Percentiles rank a stretch among this genome's conserved stretches.
Evolutionary conservation across 768 basidiomycete genomes (phyloP).

Genomic region (Rossbeevera mucosa): DNA sequence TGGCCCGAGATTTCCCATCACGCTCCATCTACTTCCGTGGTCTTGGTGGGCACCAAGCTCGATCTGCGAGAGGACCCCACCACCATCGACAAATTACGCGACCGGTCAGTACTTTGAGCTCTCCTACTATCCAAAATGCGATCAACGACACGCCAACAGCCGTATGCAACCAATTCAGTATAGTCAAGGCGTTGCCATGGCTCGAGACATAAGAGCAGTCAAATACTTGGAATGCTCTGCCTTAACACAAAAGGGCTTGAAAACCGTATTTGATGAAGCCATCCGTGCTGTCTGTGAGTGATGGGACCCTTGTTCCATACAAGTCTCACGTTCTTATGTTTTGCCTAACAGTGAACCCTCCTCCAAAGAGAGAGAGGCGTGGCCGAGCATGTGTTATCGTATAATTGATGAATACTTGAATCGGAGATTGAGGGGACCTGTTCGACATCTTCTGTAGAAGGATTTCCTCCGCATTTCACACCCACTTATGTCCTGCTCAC

Average conservation of each 20-base stretch:
- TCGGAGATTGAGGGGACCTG: conserved; percentile 16
- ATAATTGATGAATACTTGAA: conserved; percentile 38
- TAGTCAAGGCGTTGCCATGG: conserved; percentile 84
- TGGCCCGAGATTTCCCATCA: conserved; percentile 97
- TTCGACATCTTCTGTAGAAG: conserved; percentile 28
- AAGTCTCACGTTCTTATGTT: conserved; percentile 11
- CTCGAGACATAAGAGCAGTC: conserved; percentile 91
- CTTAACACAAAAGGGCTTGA: conserved; percentile 95
- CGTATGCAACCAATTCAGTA: conserved; percentile 96
- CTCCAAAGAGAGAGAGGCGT: conserved; percentile 52
- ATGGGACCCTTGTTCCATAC: background rate
- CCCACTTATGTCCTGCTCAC: conserved; percentile 67
- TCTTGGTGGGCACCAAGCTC: conserved; percentile 95
- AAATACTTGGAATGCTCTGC: conserved; percentile 97
- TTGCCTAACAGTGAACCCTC: conserved; percentile 62
- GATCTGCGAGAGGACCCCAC: conserved; percentile 94
- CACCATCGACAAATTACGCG: conserved; percentile 89
- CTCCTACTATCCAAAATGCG: conserved; percentile 2
- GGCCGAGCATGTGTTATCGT: conserved; percentile 64
- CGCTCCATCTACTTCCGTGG: conserved; percentile 88
- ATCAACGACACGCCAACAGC: conserved; percentile 35
- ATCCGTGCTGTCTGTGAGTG: conserved; percentile 91
- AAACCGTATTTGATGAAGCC: conserved; percentile 99
- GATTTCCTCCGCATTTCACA: conserved; percentile 44
- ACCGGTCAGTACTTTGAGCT: conserved; percentile 53